Conservation (phyloP, 2,329 filamentous ascomycete genomes). For the Davidsoniella virescens region DNA sequence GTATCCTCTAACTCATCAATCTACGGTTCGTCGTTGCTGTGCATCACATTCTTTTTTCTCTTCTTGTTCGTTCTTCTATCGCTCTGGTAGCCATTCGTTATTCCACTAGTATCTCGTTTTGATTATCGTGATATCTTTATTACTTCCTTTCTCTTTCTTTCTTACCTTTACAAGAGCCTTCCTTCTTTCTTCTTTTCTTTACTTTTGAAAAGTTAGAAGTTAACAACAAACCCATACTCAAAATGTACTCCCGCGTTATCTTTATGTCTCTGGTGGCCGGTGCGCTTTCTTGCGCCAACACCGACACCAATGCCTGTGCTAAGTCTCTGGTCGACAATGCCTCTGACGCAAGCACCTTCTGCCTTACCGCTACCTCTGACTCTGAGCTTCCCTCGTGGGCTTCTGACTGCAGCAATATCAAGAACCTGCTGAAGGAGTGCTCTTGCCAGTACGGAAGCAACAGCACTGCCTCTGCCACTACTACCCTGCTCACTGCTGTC, state of each 20-base stretch:
- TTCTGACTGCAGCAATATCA: conserved; percentile 18
- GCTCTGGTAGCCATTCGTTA: conserved; percentile 11
- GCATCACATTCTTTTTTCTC: conserved; percentile 2
- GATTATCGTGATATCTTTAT: background rate
- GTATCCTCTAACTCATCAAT: conserved; percentile 3
- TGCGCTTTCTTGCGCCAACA: conserved; percentile 9
- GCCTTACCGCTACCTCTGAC: conserved; percentile 17
- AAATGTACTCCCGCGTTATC: conserved; percentile 9
- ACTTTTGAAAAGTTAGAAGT: background rate
- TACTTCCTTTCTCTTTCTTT: background rate
- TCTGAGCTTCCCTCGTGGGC: conserved; percentile 19
- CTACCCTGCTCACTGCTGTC: background rate
- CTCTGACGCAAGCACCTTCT: conserved; percentile 13
- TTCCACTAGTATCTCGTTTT: background rate
- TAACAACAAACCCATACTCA: background rate
- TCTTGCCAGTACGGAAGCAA: conserved; percentile 18
- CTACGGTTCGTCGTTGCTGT: conserved; percentile 4
- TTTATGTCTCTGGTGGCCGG: conserved; percentile 8
- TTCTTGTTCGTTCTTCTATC: background rate
- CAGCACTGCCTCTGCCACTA: background rate
- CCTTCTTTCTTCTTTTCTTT: background rate
- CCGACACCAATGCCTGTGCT: conserved; percentile 15
- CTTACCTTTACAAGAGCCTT: background rate
- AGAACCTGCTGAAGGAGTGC: conserved; percentile 20
- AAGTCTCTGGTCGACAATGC: conserved; percentile 14